Evolutionary conservation across 345 rosid genomes (phyloP).

Genomic region (Mallotus nudiflorus): DNA sequence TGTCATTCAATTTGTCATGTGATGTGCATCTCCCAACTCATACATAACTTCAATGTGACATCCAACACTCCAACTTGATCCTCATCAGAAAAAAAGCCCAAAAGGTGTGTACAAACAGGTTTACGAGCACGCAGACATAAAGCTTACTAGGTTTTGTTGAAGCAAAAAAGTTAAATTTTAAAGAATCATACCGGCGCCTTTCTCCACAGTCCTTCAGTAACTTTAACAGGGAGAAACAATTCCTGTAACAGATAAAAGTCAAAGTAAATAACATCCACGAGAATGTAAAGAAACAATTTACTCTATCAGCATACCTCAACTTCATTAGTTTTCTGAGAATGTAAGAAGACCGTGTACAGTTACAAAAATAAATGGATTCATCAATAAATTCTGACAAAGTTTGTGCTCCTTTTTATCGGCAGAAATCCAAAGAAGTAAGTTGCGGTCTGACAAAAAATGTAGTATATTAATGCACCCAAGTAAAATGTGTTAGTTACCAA

Average conservation of each 20-base stretch:
- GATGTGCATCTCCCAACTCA: background rate
- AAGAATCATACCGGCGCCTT: conserved; percentile 79
- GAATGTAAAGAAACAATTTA: background rate
- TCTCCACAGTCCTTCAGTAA: conserved; percentile 68
- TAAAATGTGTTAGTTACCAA: background rate
- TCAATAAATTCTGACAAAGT: background rate
- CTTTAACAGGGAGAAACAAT: conserved; percentile 67
- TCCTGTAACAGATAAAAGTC: conserved; percentile 48
- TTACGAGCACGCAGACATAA: background rate
- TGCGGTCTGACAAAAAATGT: background rate
- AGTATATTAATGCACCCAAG: background rate
- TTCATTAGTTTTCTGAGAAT: background rate
- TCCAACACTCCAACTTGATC: conserved; percentile 3
- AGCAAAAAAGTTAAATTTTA: too few relatives aligned
- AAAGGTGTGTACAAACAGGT: background rate
- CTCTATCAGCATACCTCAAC: background rate
- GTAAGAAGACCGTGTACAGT: background rate
- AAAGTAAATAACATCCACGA: background rate
- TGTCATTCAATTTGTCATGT: background rate
- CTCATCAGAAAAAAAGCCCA: background rate
- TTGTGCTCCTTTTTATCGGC: background rate
- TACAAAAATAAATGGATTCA: background rate
- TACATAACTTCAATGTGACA: too few relatives aligned
- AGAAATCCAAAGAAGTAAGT: background rate
- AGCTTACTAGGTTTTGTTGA: background rate